Evolutionary conservation across 495 filamentous ascomycete genomes (phyloP).

Genomic region (Extremus antarcticus): DNA sequence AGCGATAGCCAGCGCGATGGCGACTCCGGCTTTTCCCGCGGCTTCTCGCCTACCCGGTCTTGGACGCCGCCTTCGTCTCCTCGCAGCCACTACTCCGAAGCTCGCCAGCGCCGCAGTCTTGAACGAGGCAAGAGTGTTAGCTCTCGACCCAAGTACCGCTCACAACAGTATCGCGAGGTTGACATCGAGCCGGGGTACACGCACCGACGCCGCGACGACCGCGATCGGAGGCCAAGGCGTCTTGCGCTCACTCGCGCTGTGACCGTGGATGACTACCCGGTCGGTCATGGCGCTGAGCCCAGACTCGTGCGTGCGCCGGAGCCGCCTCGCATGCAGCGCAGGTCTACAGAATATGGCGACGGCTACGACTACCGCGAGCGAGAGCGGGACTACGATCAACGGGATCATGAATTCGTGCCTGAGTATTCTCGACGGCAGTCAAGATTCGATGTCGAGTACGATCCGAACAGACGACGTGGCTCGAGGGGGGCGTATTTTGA

Average conservation of each 20-base stretch:
- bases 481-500: not conserved
- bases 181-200: not conserved
- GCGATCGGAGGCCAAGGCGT: too few species aligned
- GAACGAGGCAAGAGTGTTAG: not conserved
- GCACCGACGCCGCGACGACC: not conserved
- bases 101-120: not conserved
- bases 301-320: not conserved
- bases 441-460: not conserved
- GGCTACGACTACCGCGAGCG: not conserved
- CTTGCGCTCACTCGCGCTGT: too few species aligned
- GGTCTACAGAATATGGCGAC: not conserved
- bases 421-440: not conserved
- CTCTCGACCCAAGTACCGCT: not conserved
- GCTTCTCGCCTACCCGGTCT: not conserved
- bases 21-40: not conserved
- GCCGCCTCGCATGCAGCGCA: not conserved
- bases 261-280: not conserved
- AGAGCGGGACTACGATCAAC: not conserved
- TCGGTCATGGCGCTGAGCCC: not conserved
- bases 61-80: not conserved
- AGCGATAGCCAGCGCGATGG: not conserved
- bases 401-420: not conserved
- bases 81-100: not conserved
- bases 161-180: not conserved
- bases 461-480: not conserved